These are phyloP conservation scores for Metroxylon sagu DNA, from an alignment of 176 grass and related monocot genomes.

Conservation along the genomic window DNA sequence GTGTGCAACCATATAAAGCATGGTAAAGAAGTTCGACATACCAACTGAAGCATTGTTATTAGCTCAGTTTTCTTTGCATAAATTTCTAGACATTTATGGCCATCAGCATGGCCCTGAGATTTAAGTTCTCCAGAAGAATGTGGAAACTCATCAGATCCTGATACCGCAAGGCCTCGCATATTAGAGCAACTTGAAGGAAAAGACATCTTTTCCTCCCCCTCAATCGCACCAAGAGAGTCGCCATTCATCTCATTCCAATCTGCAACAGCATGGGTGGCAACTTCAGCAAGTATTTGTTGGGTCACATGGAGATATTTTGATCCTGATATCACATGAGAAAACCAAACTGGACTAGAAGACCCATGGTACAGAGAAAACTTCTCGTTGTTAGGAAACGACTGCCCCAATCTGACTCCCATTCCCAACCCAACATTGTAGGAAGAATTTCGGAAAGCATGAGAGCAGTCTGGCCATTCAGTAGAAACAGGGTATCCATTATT, in stretches of 20 bases:
- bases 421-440: not conserved
- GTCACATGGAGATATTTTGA: slow-evolving; percentile 51
- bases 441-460: slow-evolving; percentile 4
- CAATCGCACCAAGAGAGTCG: slow-evolving; percentile 9
- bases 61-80: slow-evolving; percentile 39
- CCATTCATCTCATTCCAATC: slow-evolving; percentile 16
- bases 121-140: slow-evolving; percentile 21
- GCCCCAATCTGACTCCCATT: not conserved
- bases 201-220: slow-evolving; percentile 17
- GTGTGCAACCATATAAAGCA: no score
- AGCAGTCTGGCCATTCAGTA: not conserved
- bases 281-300: slow-evolving; percentile 51
- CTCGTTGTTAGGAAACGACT: not conserved
- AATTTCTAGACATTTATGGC: slow-evolving; percentile 13
- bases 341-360: slow-evolving; percentile 17
- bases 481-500: not conserved
- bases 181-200: slow-evolving; percentile 33
- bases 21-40: slow-evolving; percentile 9
- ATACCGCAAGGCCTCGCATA: slow-evolving; percentile 9
- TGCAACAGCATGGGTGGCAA: slow-evolving; percentile 24
- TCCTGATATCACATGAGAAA: slow-evolving; percentile 34
- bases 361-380: slow-evolving; percentile 1
- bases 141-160: slow-evolving; percentile 17
- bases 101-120: not conserved
- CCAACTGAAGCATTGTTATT: slow-evolving; percentile 48